These are phyloP conservation scores for Lotus japonicus DNA, from an alignment of 306 rosid genomes.

Conservation along the genomic window DNA sequence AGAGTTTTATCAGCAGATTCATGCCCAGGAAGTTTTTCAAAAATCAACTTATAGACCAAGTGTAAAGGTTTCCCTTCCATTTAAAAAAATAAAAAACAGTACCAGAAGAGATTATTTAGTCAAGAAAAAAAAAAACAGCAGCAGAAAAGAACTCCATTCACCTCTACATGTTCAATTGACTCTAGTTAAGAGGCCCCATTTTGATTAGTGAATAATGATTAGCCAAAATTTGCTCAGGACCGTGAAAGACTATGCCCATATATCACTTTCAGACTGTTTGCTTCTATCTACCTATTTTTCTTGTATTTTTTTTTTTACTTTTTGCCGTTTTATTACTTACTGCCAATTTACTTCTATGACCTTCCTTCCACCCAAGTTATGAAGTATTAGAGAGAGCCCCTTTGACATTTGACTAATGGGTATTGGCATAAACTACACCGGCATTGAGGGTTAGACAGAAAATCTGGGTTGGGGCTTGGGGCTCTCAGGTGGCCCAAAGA, in stretches of 20 bases:
- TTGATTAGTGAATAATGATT: conserved; percentile 8
- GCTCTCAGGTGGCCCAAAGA: conserved; percentile 38
- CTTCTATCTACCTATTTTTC: neutral
- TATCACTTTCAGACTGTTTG: neutral
- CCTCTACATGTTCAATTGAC: conserved; percentile 7
- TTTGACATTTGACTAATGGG: conserved; percentile 20
- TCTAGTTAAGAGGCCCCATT: conserved; percentile 7
- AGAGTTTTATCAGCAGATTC: neutral
- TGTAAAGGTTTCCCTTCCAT: conserved; percentile 5
- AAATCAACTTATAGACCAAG: conserved; percentile 19
- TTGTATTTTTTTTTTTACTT: neutral
- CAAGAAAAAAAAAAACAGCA: neutral
- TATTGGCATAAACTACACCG: conserved; percentile 16
- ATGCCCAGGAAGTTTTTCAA: conserved; percentile 13
- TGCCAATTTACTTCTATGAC: conserved; percentile 3
- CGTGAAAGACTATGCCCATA: conserved; percentile 5
- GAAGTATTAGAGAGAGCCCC: conserved; percentile 3
- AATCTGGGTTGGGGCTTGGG: conserved; percentile 11
- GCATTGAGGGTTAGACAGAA: conserved; percentile 21
- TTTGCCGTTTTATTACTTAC: neutral
- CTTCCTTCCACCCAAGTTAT: conserved; percentile 14
- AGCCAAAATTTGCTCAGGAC: conserved; percentile 8
- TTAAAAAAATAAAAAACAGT: neutral
- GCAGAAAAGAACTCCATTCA: neutral
- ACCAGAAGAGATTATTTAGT: neutral